Evolutionary conservation across 805 yeast species (phyloP).

Genomic region (Barnettozyma wickerhamii): DNA sequence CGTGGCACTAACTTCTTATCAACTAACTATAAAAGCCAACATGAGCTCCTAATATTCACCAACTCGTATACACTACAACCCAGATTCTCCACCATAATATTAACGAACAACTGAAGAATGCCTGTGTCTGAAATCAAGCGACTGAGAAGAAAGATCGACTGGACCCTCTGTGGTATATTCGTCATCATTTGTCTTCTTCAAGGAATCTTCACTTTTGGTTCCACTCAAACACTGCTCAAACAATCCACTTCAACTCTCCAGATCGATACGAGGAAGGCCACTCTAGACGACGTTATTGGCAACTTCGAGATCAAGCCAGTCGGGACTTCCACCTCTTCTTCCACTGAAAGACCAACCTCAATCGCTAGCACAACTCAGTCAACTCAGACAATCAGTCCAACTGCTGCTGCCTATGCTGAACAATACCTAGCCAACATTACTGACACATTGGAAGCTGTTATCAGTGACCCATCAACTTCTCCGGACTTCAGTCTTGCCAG

Average conservation of each 20-base stretch:
- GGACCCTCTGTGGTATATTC: background rate
- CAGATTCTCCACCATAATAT: too few relatives aligned
- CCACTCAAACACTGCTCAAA: background rate
- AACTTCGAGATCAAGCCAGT: background rate
- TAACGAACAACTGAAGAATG: too few relatives aligned
- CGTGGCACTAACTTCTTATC: too few relatives aligned
- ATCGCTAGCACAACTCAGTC: background rate
- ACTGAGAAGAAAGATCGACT: background rate
- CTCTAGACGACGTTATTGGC: slow-evolving; percentile 7
- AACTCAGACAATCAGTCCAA: background rate
- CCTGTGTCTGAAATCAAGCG: too few relatives aligned
- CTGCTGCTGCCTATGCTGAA: background rate
- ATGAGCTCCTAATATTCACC: too few relatives aligned
- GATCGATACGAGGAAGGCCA: slow-evolving; percentile 9
- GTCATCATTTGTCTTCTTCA: background rate
- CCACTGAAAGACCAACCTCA: background rate
- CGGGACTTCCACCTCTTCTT: background rate
- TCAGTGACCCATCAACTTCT: background rate
- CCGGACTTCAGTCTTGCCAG: slow-evolving; percentile 7
- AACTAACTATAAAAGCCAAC: too few relatives aligned
- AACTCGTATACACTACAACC: too few relatives aligned
- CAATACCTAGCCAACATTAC: slow-evolving; percentile 1
- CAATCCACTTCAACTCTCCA: slow-evolving; percentile 7
- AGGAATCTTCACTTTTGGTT: slow-evolving; percentile 7
- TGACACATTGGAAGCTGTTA: background rate